Evolutionary conservation across 305 asterid species (phyloP), one percentile per base, ranked within the genome.

Genomic region (Solanum hybrid): DNA sequence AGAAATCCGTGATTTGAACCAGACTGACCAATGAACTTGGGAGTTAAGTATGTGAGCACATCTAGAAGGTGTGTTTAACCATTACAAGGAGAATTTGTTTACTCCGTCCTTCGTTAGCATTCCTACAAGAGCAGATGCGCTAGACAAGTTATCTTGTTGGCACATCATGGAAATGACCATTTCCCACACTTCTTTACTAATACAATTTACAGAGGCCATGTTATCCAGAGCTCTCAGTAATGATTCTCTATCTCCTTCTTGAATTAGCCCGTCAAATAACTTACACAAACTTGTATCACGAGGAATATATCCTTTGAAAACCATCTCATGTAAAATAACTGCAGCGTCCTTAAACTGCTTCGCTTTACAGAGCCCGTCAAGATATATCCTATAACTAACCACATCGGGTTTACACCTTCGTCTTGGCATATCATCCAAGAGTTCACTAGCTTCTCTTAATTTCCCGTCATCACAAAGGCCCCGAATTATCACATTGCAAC

Each of bases 371-470:
- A 96, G 93, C 34, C 97, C 98, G 34, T 94, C 95, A 77, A 96
- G 93, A 51, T 96, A 36, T 80, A 92, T 92, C 93, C 94, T 92
- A 88, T 95, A 96, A 87, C 95, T 91, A 12, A 96, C 94, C 65
- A 94, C 94, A 91, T 96, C 99, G 0, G 97, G 99, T 26, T 88
- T 57, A 86, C 98, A 94, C 83, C 89, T 89, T 39, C 94, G 87
- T 73, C 97, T 91, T 2, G 96, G 95, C 99, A 96, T 96, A 91
- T 96, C 98, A 90, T 96, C 96, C 87, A 96, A 92, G 34, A 96
- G 91, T 10, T 95, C 96, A 89, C 84, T 89, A 14, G 99, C 99
- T 90, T 96, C 97, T 27, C 68, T 85, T 65, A 91, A 91, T 86
- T 89, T 94, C 87, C 94, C 90, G 3, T 91, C 95, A 88, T 93